Conservation (phyloP, 352 stramenopile species). For the Phytopythium vexans region DNA sequence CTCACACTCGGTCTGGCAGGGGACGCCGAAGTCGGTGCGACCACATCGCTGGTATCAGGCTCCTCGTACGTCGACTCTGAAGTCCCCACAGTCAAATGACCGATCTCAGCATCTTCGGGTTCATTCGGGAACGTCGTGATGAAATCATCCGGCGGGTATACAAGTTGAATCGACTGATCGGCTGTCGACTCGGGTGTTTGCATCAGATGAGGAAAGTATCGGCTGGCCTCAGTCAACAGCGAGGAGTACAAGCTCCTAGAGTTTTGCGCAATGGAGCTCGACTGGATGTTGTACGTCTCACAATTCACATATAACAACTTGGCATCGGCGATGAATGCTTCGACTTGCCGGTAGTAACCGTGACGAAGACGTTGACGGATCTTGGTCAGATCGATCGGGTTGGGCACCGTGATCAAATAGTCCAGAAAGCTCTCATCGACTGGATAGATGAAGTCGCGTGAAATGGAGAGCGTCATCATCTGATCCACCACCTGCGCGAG, state of each 20-base stretch:
- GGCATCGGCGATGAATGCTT: slow-evolving; percentile 76
- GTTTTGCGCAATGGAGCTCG: slow-evolving; percentile 80
- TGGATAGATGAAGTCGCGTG: slow-evolving; percentile 77
- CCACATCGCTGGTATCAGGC: neutral
- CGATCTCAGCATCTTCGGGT: slow-evolving; percentile 28
- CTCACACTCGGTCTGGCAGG: neutral
- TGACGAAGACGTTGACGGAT: slow-evolving; percentile 62
- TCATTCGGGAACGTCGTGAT: slow-evolving; percentile 36
- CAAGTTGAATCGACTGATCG: neutral
- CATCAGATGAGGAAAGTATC: slow-evolving; percentile 53
- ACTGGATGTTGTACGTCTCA: slow-evolving; percentile 82
- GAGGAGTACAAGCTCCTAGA: slow-evolving; percentile 61
- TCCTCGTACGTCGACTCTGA: slow-evolving; percentile 10
- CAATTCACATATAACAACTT: slow-evolving; percentile 76
- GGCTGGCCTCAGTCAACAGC: slow-evolving; percentile 55
- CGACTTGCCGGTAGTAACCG: slow-evolving; percentile 82
- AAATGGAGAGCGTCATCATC: slow-evolving; percentile 67
- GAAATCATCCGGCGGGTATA: slow-evolving; percentile 59
- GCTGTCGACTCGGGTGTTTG: slow-evolving; percentile 11
- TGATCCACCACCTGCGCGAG: slow-evolving; percentile 57
- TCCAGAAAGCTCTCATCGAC: slow-evolving; percentile 73
- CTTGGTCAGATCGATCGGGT: slow-evolving; percentile 82
- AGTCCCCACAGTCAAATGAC: slow-evolving; percentile 1
- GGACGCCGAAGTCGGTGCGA: neutral
- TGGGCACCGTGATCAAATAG: slow-evolving; percentile 80